Conservation (phyloP, 2,329 filamentous ascomycete species). For the Colletotrichum salicis region DNA sequence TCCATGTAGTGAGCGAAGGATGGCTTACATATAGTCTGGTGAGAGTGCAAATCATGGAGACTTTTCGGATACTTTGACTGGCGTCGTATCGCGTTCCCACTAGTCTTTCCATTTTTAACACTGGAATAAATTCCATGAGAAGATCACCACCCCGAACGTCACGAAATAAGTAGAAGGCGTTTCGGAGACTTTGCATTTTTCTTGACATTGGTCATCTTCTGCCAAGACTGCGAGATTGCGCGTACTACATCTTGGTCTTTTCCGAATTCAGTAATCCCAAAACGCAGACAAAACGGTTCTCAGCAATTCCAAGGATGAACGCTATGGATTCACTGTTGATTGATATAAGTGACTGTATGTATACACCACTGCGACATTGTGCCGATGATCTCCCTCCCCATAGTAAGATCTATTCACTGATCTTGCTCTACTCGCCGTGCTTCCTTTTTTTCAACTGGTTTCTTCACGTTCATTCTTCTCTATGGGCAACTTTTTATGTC, state of each 20-base stretch:
- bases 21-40: not conserved
- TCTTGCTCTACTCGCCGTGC: not conserved
- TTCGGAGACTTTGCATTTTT: not conserved
- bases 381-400: not conserved
- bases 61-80: conserved; percentile 18
- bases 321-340: not conserved
- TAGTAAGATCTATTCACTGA: not conserved
- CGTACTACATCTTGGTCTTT: not conserved
- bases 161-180: not conserved
- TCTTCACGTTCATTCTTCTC: not conserved
- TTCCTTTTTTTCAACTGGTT: not conserved
- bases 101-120: not conserved
- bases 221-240: not conserved
- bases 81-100: not conserved
- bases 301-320: too few relatives aligned
- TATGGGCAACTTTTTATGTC: not conserved
- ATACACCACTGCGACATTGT: not conserved
- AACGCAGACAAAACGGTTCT: too few relatives aligned
- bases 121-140: not conserved
- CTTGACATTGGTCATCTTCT: not conserved
- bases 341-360: not conserved
- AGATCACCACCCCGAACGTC: not conserved
- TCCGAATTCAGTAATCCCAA: not conserved
- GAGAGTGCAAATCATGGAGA: not conserved
- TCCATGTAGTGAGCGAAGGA: not conserved